Evolutionary conservation across 2,329 filamentous ascomycete species (phyloP).

Genomic region (Zymoseptoria passerinii): DNA sequence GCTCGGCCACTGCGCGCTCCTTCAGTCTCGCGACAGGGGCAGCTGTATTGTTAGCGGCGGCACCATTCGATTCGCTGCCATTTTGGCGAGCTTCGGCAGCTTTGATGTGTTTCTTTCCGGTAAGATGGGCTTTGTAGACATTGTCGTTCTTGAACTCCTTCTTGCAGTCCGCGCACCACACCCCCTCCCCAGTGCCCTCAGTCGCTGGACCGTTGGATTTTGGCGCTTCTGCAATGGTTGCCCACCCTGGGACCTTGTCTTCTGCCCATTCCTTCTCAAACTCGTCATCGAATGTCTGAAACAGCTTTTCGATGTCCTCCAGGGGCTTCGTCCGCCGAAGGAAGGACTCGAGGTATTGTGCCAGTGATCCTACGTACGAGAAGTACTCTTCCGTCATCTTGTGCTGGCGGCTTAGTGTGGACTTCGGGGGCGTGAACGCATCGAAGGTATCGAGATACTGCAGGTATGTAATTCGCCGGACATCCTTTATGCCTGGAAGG

Average conservation of each 20-base stretch:
- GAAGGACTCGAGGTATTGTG: conserved; percentile 78
- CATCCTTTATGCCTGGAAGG: conserved; percentile 66
- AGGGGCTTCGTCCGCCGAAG: conserved; percentile 76
- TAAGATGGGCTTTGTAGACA: conserved; percentile 82
- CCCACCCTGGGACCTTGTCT: conserved; percentile 72
- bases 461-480: conserved; percentile 65
- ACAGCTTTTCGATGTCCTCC: conserved; percentile 73
- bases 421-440: conserved; percentile 65
- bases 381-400: conserved; percentile 94
- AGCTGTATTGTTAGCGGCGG: conserved; percentile 11
- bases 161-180: conserved; percentile 87
- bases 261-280: conserved; percentile 78
- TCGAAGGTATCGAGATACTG: conserved; percentile 93
- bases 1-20: conserved; percentile 81
- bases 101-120: conserved; percentile 86
- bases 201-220: conserved; percentile 34
- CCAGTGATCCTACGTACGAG: conserved; percentile 71
- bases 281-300: conserved; percentile 68
- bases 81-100: conserved; percentile 58
- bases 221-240: conserved; percentile 37
- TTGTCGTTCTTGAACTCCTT: conserved; percentile 95
- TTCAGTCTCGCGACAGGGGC: conserved; percentile 51
- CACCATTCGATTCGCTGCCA: conserved; percentile 23
- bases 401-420: conserved; percentile 67
- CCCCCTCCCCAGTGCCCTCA: conserved; percentile 55